phyloP scores from a whole-genome alignment of 163 green algal species.

The Chloromonas sp. region DNA sequence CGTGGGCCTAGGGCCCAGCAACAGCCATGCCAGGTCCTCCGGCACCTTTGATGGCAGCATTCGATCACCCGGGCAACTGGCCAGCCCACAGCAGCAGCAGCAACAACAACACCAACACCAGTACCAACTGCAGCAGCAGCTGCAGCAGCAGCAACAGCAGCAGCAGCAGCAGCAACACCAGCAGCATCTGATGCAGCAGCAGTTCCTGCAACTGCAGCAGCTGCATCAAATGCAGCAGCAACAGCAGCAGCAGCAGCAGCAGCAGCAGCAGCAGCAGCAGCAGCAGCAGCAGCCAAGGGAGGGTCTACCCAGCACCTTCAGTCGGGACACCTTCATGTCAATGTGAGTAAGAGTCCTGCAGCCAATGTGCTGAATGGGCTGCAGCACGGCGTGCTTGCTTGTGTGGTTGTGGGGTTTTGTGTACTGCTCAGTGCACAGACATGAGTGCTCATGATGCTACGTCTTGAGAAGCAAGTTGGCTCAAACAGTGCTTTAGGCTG shows the following conservation, averaged over 20 bases:
- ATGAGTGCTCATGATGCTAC: no score
- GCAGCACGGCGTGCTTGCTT: no score
- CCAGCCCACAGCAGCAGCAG: not conserved
- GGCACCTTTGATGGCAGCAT: not conserved
- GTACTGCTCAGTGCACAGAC: no score
- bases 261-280: not conserved
- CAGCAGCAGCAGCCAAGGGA: not conserved
- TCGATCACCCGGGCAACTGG: not conserved
- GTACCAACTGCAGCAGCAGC: not conserved
- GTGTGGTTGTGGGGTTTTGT: no score
- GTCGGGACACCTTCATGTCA: no score
- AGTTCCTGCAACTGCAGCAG: not conserved
- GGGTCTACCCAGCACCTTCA: not conserved
- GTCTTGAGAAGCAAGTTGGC: no score
- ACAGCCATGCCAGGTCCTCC: not conserved
- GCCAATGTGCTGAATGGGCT: no score
- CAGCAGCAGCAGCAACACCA: not conserved
- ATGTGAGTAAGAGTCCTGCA: no score
- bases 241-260: not conserved
- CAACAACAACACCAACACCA: not conserved
- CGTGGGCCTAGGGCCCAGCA: not conserved
- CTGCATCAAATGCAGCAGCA: not conserved
- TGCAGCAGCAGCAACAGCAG: not conserved
- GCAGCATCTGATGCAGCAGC: not conserved
- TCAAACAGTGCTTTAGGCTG: no score